Evolutionary conservation across 2,329 filamentous ascomycete species (phyloP), one percentile per base, ranked within the genome.

Genomic region (Trichoderma endophyticum): DNA sequence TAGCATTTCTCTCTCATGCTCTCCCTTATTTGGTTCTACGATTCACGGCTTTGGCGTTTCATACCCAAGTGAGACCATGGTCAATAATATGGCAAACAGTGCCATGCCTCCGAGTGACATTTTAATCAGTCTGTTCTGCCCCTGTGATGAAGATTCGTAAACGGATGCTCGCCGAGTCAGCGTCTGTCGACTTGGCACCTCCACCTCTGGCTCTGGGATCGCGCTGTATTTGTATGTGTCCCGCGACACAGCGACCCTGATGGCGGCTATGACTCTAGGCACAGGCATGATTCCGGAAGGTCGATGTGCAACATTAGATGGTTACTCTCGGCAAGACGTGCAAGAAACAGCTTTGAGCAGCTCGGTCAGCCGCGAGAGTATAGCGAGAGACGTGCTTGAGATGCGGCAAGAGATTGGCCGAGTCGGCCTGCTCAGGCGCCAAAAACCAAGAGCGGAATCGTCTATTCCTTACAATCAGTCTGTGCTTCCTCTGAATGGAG

Each of bases 191-290:
- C 43, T 56, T 12, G 64, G 62, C 21, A 7, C 28, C 18, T 60
- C 57, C 6, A 30, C 11, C 57, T 60, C 57, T 21, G 15, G 75
- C 11, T 71, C 70, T 18, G 77, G 76, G 39, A 80, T 73, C 21
- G 78, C 74, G 67, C 75, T 78, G 72, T 81, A 81, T 70, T 75
- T 76, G 74, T 80, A 76, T 34, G 72, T 73, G 4, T 75, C 71
- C 6, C 74, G 70, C 48, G 73, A 68, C 64, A 77, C 57, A 11
- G 74, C 30, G 26, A 66, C 73, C 43, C 66, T 74, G 60, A 78
- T 71, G 34, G 76, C 75, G 32, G 68, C 72, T 39, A 73, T 74
- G 63, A 73, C 63, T 64, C 70, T 72, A 62, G 65, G 72, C 9
- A 24, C 26, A 14, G 68, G 56, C 66, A 67, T 70, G 67, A 9